Evolutionary conservation across 768 basidiomycete genomes (phyloP).

Genomic region (Thelephora aurantiotincta): DNA sequence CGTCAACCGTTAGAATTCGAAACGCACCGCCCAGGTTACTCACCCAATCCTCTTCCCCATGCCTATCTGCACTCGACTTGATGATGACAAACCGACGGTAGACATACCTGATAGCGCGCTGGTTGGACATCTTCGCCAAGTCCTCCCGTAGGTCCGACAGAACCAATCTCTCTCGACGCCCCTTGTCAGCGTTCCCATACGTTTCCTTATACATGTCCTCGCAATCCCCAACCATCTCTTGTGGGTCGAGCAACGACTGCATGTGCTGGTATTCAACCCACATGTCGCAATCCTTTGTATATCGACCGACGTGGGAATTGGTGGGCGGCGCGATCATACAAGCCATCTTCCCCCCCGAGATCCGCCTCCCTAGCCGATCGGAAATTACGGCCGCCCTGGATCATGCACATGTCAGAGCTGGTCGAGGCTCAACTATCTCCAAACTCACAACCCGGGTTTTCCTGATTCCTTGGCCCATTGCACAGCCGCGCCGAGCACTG

Average conservation of each 20-base stretch:
- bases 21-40: constrained; percentile 3
- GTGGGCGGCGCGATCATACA: constrained; percentile 34
- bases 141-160: constrained; percentile 34
- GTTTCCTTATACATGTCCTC: constrained; percentile 24
- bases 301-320: constrained; percentile 9
- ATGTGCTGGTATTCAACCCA: constrained; percentile 29
- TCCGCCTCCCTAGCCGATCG: constrained; percentile 28
- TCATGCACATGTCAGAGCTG: constrained; percentile 17
- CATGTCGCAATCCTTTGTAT: constrained; percentile 1
- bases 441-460: constrained; percentile 18
- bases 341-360: constrained; percentile 44
- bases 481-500: constrained; percentile 43
- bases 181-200: constrained; percentile 20
- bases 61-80: constrained; percentile 21
- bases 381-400: constrained; percentile 27
- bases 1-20: too few relatives aligned
- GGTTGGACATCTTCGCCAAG: constrained; percentile 38
- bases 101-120: constrained; percentile 44
- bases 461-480: constrained; percentile 21
- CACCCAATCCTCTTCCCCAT: too few relatives aligned
- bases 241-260: constrained; percentile 15
- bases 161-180: constrained; percentile 23
- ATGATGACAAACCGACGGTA: constrained; percentile 59
- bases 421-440: constrained; percentile 8
- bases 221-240: constrained; percentile 29